Evolutionary conservation across 2,329 filamentous ascomycete genomes (phyloP), one percentile per base, ranked within the genome.

Genomic region (Fusarium sp.): DNA sequence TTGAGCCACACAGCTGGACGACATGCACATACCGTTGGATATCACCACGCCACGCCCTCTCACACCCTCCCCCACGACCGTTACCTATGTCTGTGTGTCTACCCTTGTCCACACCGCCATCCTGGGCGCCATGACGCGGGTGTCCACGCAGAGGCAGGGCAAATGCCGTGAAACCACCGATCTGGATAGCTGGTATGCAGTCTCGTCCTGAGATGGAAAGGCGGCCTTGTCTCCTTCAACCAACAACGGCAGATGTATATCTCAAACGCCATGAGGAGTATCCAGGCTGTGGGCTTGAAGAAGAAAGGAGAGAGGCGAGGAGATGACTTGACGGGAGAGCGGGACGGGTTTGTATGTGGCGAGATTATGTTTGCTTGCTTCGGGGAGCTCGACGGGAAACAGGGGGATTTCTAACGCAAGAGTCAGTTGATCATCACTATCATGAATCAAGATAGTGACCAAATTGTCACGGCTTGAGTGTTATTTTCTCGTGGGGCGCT

Each of bases 181-280:
- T 46, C 67, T 63, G 46, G 46, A 20, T 56, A 35, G 25, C 58
- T 71, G 67, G 67, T 58, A 67, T 71, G 68, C 68, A 64, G 42
- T 17, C 20, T 20, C 37, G 31, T 23, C 65, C 41, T 25, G 63
- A 37, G 20, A 58, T 21, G 66, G 68, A 51, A 71, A 58, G 11
- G 59, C 23, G 33, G 33, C 29, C 29, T 41, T 46, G 18, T 17
- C 18, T 9, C n/a, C 21, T n/a, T 23, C 41, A 21, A 50, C 51
- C 41, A 27, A 40, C 55, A 39, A 54, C 37, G 18, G 31, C 29
- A 46, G 20, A 31, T 25, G 11, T 18, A 10, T 39, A 51, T 63
- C 43, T 48, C 61, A 64, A 64, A 63, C 58, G 27, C 31, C 17
- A 14, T 17, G 31, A 8, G 14, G 31, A 15, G 14, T 33, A 33